These are phyloP conservation scores for Dictyostelium citrinum DNA, from an alignment of 78 protist genomes.

Conservation along the genomic window DNA sequence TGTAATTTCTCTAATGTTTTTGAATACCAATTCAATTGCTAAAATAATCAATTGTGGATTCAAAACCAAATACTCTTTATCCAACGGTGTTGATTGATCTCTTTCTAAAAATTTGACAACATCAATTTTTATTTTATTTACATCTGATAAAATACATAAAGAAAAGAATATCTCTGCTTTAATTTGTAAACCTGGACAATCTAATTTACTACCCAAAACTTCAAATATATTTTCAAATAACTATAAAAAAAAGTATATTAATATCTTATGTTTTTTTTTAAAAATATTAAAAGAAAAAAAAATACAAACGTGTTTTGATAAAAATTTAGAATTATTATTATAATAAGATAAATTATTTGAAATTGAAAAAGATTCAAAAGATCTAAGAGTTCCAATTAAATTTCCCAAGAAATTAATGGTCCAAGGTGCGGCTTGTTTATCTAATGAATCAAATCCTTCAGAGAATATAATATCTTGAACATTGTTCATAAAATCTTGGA, in stretches of 20 bases:
- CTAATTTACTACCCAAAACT: conserved; percentile 18
- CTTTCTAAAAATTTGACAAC: neutral
- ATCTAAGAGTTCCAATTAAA: conserved; percentile 56
- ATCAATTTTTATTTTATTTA: conserved; percentile 17
- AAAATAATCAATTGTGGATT: conserved; percentile 47
- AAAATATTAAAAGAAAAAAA: neutral
- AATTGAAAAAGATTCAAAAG: neutral
- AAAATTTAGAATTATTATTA: neutral
- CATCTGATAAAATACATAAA: conserved; percentile 71
- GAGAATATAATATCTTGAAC: conserved; percentile 69
- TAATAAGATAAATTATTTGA: neutral
- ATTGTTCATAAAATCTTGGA: neutral
- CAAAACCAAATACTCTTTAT: neutral
- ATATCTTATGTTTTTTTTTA: neutral
- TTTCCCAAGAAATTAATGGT: conserved; percentile 42
- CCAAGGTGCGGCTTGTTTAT: conserved; percentile 2
- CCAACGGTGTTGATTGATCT: neutral
- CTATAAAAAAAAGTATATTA: neutral
- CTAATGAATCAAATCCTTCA: conserved; percentile 48
- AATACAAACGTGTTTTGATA: conserved; percentile 12
- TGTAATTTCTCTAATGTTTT: conserved; percentile 1
- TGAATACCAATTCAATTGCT: conserved; percentile 34
- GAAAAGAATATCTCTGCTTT: conserved; percentile 68
- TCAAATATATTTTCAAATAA: conserved; percentile 42
- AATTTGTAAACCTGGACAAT: conserved; percentile 8